A percentile compares a stretch with the other conserved stretches of the same genome.
Conservation (phyloP, 208 protist species). For the Trichomonas vaginalis region DNA sequence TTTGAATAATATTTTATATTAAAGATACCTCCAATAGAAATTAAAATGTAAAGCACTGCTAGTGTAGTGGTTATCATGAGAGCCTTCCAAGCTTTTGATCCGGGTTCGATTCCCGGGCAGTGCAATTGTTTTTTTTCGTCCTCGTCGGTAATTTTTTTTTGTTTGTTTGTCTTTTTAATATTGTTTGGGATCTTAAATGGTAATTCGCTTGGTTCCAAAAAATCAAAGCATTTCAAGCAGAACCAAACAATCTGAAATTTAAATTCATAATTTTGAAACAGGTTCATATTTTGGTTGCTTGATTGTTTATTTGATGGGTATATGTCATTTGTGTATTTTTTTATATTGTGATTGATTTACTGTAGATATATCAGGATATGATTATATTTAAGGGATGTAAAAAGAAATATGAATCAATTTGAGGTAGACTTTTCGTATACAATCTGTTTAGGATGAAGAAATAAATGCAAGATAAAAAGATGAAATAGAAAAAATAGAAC, state of each 20-base stretch:
- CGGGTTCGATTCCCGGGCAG: slow-evolving; percentile 4
- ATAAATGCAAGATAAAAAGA: no score
- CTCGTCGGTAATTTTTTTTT: not conserved
- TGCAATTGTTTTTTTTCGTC: not conserved
- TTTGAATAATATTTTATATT: not conserved
- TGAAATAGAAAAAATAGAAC: no score
- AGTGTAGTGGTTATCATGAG: slow-evolving; percentile 5
- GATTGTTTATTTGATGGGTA: not conserved
- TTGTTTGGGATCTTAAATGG: not conserved
- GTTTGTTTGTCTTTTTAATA: no score
- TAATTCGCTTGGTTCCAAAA: not conserved
- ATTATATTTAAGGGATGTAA: no score
- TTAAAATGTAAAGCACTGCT: not conserved
- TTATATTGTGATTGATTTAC: no score
- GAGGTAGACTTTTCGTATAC: no score
- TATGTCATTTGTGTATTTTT: no score
- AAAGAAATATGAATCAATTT: no score
- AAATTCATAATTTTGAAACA: not conserved
- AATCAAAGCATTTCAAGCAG: not conserved
- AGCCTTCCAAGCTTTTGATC: slow-evolving; percentile 9
- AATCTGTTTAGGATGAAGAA: no score
- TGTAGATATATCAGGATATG: no score
- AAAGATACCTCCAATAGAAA: not conserved
- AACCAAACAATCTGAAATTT: not conserved
- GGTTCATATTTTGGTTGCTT: not conserved